These are phyloP conservation scores for Hypoxylon intermedium DNA, from an alignment of 495 filamentous ascomycete species.

Conservation along the genomic window DNA sequence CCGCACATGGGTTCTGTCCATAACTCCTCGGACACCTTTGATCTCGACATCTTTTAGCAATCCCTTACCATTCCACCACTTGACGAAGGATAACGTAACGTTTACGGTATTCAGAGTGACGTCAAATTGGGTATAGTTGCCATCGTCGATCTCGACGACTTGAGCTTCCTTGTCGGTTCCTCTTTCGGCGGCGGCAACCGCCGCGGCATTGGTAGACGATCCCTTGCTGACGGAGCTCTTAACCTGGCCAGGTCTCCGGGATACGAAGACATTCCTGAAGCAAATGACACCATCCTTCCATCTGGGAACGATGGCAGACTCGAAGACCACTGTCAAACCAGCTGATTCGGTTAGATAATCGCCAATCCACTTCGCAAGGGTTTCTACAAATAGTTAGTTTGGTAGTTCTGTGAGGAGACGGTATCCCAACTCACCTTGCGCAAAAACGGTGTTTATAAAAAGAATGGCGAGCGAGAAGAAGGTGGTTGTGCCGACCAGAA, in stretches of 20 bases:
- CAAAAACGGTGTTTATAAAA: constrained; percentile 93
- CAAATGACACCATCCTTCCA: constrained; percentile 95
- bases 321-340: constrained; percentile 94
- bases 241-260: constrained; percentile 81
- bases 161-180: constrained; percentile 49
- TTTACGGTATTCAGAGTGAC: constrained; percentile 93
- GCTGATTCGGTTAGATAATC: constrained; percentile 96
- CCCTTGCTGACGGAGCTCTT: constrained; percentile 88
- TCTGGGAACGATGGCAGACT: constrained; percentile 94
- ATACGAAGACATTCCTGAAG: constrained; percentile 96
- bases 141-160: constrained; percentile 74
- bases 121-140: constrained; percentile 97
- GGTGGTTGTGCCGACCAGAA: constrained; percentile 92
- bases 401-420: background rate
- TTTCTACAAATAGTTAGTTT: constrained; percentile 64
- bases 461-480: constrained; percentile 93
- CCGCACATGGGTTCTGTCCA: constrained; percentile 83
- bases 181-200: constrained; percentile 80
- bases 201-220: constrained; percentile 82
- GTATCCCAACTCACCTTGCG: constrained; percentile 69
- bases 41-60: constrained; percentile 91
- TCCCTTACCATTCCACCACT: constrained; percentile 97
- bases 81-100: constrained; percentile 94
- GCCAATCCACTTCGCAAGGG: constrained; percentile 87
- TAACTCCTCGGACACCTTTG: constrained; percentile 92